Evolutionary conservation across 805 yeast genomes (phyloP).

Genomic region (Dipodascus geniculatus): DNA sequence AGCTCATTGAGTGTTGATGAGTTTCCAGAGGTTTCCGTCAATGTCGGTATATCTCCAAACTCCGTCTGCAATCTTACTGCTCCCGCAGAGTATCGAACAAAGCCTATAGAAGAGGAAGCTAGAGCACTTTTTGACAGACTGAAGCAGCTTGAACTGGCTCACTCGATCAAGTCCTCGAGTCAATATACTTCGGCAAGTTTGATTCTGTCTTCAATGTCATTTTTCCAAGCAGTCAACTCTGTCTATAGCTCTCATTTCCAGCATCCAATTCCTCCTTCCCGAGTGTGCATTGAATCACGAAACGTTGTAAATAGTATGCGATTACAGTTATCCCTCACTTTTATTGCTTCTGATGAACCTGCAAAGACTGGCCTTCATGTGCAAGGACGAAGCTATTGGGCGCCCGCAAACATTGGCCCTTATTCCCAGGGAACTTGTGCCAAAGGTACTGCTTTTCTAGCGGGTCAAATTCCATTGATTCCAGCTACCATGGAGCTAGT

Average conservation of each 20-base stretch:
- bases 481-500: constrained; percentile 56
- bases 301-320: constrained; percentile 4
- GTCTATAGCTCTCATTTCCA: constrained; percentile 47
- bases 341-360: constrained; percentile 1
- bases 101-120: constrained; percentile 10
- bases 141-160: neutral
- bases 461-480: constrained; percentile 85
- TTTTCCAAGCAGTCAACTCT: constrained; percentile 50
- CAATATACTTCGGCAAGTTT: constrained; percentile 12
- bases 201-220: constrained; percentile 38
- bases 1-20: neutral
- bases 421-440: constrained; percentile 74
- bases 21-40: neutral
- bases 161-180: neutral
- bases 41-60: neutral
- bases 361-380: constrained; percentile 61
- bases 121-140: constrained; percentile 10
- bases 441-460: constrained; percentile 43
- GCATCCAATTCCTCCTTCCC: constrained; percentile 68
- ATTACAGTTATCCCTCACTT: constrained; percentile 10
- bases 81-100: neutral
- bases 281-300: constrained; percentile 69
- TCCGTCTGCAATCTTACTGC: constrained; percentile 1
- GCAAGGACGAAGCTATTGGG: constrained; percentile 93
- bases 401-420: constrained; percentile 96